Percentiles rank a stretch among this genome's conserved stretches.
Conservation (phyloP, 148 eudicot genomes). For the Amaranthus palmeri region DNA sequence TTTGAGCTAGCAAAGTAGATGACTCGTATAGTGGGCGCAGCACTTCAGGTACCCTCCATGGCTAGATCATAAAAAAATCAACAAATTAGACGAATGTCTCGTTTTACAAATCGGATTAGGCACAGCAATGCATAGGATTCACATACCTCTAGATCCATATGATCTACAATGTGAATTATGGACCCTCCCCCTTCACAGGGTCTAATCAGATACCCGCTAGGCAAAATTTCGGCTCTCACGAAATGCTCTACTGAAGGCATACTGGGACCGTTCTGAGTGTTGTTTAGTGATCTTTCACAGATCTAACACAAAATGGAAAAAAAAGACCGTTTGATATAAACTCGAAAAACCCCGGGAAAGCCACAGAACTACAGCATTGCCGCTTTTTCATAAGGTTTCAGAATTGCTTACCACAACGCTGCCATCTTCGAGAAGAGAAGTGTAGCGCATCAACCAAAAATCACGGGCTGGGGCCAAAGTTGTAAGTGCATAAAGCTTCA, state of each 20-base stretch:
- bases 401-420: slow-evolving; percentile 73
- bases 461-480: slow-evolving; percentile 94
- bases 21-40: slow-evolving; percentile 87
- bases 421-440: slow-evolving; percentile 81
- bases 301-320: slow-evolving; percentile 31
- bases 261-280: slow-evolving; percentile 87
- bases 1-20: slow-evolving; percentile 78
- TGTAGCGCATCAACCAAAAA: slow-evolving; percentile 82
- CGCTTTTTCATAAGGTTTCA: background rate
- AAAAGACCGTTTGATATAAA: background rate
- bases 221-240: slow-evolving; percentile 78
- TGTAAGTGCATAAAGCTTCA: slow-evolving; percentile 81
- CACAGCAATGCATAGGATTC: background rate
- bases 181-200: slow-evolving; percentile 97
- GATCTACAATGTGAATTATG: slow-evolving; percentile 85
- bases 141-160: slow-evolving; percentile 74
- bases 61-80: slow-evolving; percentile 36
- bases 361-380: background rate
- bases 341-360: background rate
- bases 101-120: background rate
- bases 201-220: slow-evolving; percentile 87
- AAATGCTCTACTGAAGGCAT: slow-evolving; percentile 78
- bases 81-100: background rate
- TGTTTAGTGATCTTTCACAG: slow-evolving; percentile 84
- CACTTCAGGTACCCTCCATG: slow-evolving; percentile 95